Evolutionary conservation across 2,329 filamentous ascomycete species (phyloP), one percentile per base, ranked within the genome.

Genomic region (Lasiodiplodia sp.): DNA sequence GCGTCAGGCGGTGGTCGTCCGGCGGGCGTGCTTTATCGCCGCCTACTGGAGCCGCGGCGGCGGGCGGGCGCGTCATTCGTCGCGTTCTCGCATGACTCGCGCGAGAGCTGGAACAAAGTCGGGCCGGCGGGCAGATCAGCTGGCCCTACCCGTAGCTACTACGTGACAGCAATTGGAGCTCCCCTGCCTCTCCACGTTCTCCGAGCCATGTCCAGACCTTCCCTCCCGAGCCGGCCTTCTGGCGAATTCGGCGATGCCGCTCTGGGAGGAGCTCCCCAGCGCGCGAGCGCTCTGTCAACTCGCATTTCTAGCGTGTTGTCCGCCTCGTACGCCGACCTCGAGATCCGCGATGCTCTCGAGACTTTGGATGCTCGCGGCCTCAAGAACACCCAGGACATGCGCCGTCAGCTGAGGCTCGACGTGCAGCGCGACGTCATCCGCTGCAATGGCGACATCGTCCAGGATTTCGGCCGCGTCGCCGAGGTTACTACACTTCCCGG

Each of bases 351-450:
- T 83, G 91, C 94, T 16, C 82, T 99, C 37, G 84, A 87, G 65
- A 88, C 96, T 0, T 83, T 98, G 23, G 95, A 97, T 79, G 83
- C 88, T 62, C 87, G 92, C 44, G 86, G 86, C 0, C 79, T 94
- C 16, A 83, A 86, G 67, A 97, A 97, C 77, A 92, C 89, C 14
- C 86, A 92, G 11, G 92, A 94, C 72, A 91, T 90, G 2, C 87
- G 96, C 64, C 89, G 95, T 6, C 90, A 92, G 69, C 82, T 98
- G 18, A 89, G 94, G 18, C 81, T 97, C 1, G 90, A 96, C 76
- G 86, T 97, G 1, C 94, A 98, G 77, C 95, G 92, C 78, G 94
- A 98, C 76, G 92, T 97, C 47, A 94, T 98, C 68, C 89, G 95
- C 72, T 94, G 92, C 80, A 97, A 98, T 87, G 94, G 92, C 62